phyloP scores from a whole-genome alignment of 1,284 basidiomycete species.

The Phenoliferia sp. region DNA sequence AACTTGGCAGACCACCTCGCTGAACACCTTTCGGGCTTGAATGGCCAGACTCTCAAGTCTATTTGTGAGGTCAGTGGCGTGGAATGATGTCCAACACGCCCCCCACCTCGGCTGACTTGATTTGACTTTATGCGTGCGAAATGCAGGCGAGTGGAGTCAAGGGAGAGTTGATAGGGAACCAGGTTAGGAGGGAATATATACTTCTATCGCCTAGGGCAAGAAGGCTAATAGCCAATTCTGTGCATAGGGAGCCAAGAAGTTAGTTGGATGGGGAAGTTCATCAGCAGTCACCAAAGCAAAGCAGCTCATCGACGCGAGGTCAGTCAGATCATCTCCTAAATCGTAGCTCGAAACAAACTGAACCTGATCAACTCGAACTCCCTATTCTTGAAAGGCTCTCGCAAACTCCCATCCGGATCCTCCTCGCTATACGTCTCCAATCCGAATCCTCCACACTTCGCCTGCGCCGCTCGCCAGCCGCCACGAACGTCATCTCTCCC shows the following conservation, averaged over 20 bases:
- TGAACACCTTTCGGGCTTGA: background rate
- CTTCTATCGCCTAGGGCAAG: too few relatives aligned
- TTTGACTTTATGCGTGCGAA: background rate
- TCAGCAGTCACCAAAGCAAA: conserved; percentile 13
- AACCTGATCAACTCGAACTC: background rate
- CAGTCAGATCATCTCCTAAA: background rate
- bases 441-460: conserved; percentile 1
- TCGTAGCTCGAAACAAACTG: background rate
- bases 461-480: background rate
- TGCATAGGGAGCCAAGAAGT: background rate
- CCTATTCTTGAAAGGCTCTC: background rate
- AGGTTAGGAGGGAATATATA: too few relatives aligned
- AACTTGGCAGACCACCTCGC: background rate
- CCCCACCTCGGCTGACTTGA: background rate
- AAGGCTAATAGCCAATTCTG: background rate
- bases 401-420: conserved; percentile 15
- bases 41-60: background rate
- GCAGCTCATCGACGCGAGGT: conserved; percentile 18
- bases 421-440: conserved; percentile 10
- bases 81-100: background rate
- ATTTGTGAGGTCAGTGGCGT: background rate
- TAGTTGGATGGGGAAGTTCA: conserved; percentile 7
- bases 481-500: background rate
- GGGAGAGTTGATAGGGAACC: background rate
- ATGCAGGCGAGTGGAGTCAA: background rate